Evolutionary conservation across 208 protist species (phyloP).

Genomic region (Blechomonas ayalai): DNA sequence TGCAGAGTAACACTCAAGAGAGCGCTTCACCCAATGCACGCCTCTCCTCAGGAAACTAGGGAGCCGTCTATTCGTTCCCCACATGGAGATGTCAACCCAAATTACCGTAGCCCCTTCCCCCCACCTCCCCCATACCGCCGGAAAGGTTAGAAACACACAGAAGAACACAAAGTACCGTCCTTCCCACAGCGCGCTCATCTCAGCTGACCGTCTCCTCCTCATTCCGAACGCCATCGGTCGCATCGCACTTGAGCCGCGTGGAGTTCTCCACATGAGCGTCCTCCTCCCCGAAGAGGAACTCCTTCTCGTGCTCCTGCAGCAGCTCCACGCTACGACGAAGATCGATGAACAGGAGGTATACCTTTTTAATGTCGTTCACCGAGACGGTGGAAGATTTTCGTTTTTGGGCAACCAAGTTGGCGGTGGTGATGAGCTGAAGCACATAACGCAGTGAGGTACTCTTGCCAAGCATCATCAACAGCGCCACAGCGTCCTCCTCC

Average conservation of each 20-base stretch:
- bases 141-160: slow-evolving; percentile 6
- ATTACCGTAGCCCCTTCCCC: too few relatives aligned
- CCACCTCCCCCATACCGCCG: not conserved
- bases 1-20: too few relatives aligned
- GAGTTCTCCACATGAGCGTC: slow-evolving; percentile 64
- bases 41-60: too few relatives aligned
- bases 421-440: slow-evolving; percentile 99
- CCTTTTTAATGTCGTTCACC: slow-evolving; percentile 94
- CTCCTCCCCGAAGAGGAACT: slow-evolving; percentile 90
- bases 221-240: slow-evolving; percentile 18
- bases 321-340: slow-evolving; percentile 89
- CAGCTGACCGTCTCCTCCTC: slow-evolving; percentile 40
- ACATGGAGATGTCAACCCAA: too few relatives aligned
- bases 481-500: slow-evolving; percentile 91
- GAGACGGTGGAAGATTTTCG: slow-evolving; percentile 91
- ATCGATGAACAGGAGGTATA: slow-evolving; percentile 98
- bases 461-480: slow-evolving; percentile 95
- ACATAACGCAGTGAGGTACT: slow-evolving; percentile 99
- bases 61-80: too few relatives aligned
- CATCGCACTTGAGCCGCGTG: slow-evolving; percentile 17
- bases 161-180: slow-evolving; percentile 6
- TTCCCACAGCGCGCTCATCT: not conserved
- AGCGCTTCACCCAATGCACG: too few relatives aligned
- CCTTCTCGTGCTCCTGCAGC: slow-evolving; percentile 86
- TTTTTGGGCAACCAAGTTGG: slow-evolving; percentile 93